phyloP scores from a whole-genome alignment of 2,329 filamentous ascomycete genomes.

The Gaeumannomyces tritici region DNA sequence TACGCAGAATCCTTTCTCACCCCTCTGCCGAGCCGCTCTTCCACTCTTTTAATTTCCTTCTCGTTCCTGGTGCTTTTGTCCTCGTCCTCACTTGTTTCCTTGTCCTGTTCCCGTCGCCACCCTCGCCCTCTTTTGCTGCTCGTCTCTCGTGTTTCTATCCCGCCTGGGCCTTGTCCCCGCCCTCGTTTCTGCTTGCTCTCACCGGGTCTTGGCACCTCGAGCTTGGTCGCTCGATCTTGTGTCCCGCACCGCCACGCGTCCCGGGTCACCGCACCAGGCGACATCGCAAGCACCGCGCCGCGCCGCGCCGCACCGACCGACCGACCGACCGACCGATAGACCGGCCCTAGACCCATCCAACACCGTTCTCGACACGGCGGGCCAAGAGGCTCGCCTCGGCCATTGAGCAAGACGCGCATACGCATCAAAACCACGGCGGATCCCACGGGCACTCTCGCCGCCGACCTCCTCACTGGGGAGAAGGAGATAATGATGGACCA shows the following conservation, averaged over 20 bases:
- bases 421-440: neutral
- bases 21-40: neutral
- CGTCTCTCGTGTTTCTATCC: neutral
- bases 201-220: neutral
- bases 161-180: neutral
- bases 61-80: neutral
- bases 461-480: neutral
- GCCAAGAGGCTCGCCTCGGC: neutral
- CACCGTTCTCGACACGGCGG: neutral
- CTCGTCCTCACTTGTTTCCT: neutral
- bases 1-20: neutral
- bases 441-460: neutral
- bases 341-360: too few relatives aligned
- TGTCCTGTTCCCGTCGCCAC: neutral
- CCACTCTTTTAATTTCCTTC: neutral
- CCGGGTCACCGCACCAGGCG: neutral
- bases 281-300: neutral
- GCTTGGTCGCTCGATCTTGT: neutral
- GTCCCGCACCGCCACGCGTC: neutral
- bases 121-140: neutral
- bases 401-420: neutral
- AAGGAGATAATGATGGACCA: constrained; percentile 24
- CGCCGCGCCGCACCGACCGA: neutral
- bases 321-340: neutral
- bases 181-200: neutral